phyloP scores from a whole-genome alignment of 352 stramenopile genomes.

The Phytopythium chamaehyphon region DNA sequence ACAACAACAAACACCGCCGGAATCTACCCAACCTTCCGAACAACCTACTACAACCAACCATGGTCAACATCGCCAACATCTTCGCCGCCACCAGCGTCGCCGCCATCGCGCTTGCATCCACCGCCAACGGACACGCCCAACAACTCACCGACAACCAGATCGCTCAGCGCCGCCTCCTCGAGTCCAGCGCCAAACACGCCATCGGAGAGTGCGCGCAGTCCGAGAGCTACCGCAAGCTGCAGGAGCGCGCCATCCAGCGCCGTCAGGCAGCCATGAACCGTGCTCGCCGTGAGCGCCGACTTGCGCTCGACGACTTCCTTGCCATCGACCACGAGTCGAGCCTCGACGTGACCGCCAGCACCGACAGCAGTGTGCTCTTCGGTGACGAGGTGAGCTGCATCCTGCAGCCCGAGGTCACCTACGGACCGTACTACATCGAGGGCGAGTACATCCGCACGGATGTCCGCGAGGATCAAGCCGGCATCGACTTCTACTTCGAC shows the following conservation, averaged over 20 bases:
- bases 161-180: slow-evolving; percentile 7
- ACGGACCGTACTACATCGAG: slow-evolving; percentile 21
- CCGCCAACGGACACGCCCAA: slow-evolving; percentile 8
- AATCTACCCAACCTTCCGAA: too few species aligned
- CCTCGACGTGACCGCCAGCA: slow-evolving; percentile 7
- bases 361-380: slow-evolving; percentile 11
- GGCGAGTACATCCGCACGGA: slow-evolving; percentile 18
- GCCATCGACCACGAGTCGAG: slow-evolving; percentile 13
- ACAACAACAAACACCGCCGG: too few species aligned
- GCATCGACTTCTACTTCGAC: slow-evolving; percentile 18
- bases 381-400: slow-evolving; percentile 7
- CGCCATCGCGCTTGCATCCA: slow-evolving; percentile 6
- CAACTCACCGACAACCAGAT: background rate
- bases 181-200: slow-evolving; percentile 1
- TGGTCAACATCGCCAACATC: slow-evolving; percentile 5
- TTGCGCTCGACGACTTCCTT: slow-evolving; percentile 10
- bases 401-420: slow-evolving; percentile 16
- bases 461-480: slow-evolving; percentile 14
- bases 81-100: slow-evolving; percentile 4
- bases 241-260: slow-evolving; percentile 11
- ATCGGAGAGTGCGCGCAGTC: slow-evolving; percentile 3
- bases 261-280: slow-evolving; percentile 11
- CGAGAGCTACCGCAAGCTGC: slow-evolving; percentile 7
- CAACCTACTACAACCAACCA: background rate
- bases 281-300: slow-evolving; percentile 11